These are phyloP conservation scores for Fraxinus angustifolia DNA, from an alignment of 305 asterid genomes.

Conservation along the genomic window DNA sequence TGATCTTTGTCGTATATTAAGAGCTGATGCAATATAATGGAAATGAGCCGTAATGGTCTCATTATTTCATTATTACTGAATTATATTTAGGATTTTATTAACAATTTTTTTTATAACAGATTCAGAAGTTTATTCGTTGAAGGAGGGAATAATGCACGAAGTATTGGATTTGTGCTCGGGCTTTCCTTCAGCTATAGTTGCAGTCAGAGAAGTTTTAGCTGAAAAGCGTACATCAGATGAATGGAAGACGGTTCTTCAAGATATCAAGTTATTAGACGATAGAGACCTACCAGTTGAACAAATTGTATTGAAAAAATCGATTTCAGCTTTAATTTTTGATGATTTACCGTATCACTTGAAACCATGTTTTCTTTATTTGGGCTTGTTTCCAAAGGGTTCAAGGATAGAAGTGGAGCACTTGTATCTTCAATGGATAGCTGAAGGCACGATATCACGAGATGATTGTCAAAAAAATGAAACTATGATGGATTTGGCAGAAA, in stretches of 20 bases:
- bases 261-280: background rate
- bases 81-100: background rate
- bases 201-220: background rate
- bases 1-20: background rate
- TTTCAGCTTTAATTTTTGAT: background rate
- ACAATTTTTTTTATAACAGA: too few species aligned
- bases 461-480: background rate
- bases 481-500: background rate
- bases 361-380: conserved; percentile 21
- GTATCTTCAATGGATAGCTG: conserved; percentile 17
- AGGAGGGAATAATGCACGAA: background rate
- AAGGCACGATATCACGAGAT: background rate
- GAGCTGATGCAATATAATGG: background rate
- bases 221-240: background rate
- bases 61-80: background rate
- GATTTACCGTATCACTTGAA: conserved; percentile 14
- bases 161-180: background rate
- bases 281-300: background rate
- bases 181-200: background rate
- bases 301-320: background rate
- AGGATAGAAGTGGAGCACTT: conserved; percentile 13
- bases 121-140: background rate
- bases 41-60: background rate
- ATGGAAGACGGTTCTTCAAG: background rate
- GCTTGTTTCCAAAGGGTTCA: background rate